phyloP scores from a whole-genome alignment of 768 basidiomycete species.

The Tylopilus sp. region DNA sequence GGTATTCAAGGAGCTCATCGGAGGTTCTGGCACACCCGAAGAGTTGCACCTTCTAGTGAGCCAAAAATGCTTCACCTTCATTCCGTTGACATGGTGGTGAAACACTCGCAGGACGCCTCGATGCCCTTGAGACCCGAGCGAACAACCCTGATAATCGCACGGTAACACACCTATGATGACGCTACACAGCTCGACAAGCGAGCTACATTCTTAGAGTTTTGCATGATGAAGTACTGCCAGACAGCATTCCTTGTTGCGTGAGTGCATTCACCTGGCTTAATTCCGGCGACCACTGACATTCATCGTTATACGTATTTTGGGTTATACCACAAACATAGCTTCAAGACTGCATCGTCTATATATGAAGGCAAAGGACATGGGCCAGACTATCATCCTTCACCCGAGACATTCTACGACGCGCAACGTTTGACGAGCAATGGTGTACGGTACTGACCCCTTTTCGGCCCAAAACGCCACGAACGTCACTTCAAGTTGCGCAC shows the following conservation, averaged over 20 bases:
- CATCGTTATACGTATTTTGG: background rate
- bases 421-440: background rate
- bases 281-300: background rate
- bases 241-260: background rate
- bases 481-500: slow-evolving; percentile 19
- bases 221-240: background rate
- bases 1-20: background rate
- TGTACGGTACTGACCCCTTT: slow-evolving; percentile 31
- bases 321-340: slow-evolving; percentile 18
- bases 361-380: slow-evolving; percentile 5
- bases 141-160: background rate
- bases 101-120: background rate
- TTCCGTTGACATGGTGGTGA: background rate
- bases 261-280: background rate
- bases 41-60: background rate
- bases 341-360: slow-evolving; percentile 1
- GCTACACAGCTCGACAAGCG: background rate
- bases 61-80: background rate
- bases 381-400: background rate
- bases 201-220: background rate
- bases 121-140: slow-evolving; percentile 8
- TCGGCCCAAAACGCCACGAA: slow-evolving; percentile 25
- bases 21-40: background rate
- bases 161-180: background rate
- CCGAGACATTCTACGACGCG: background rate